Base-by-base conservation (phyloP, 768 basidiomycete species). In the Tricholoma furcatifolium region DNA sequence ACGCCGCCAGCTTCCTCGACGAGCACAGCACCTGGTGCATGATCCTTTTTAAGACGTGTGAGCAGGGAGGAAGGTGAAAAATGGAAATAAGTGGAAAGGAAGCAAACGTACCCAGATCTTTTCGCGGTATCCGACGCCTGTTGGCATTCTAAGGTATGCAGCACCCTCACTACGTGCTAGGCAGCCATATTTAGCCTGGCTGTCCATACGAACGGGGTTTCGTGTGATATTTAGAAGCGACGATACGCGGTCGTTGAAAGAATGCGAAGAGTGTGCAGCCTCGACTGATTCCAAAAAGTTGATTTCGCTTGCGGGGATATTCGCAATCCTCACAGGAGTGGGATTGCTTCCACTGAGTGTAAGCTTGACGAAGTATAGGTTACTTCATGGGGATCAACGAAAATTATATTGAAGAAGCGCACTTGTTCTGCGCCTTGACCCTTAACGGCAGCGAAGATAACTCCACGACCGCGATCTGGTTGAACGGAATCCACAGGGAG, bases 171-270 rank as follows among this genome's bases (percentile, higher is more conserved):
- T 93, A 38, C 95, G 74, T 4, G 85, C 84, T 12, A 98, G 80
- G 62, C 86, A 85, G 27, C 87, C 83, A 60, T 98, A 98, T 71
- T 98, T 99, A 1, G 94, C 93, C 68, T 98, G 95, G 65, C 88
- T 91, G 67, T 98, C 96, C 94, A 98, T 97, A 17, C 92, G 78
- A 14, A 84, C 75, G 8, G 90, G 85, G 0, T 78, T 65, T 2
- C 79, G 72, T 15, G 83, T 83, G 50, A 97, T 79, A 2, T 79
- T 79, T 21, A 98, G 74, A 4, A 85, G 60, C 30, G 78, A 62
- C 0, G 89, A 84, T 32, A 98, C 87, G 18, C 77, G 78, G 31
- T 82, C 82, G 63, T 88, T 93, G 68, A 93, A 88, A 2, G 84
- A 82, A 55, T 94, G 91, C n/a, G 93, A 89, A 1, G 91, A 87